Percentiles rank a stretch among this genome's conserved stretches.
These are phyloP conservation scores for Pseudogymnoascus sp. DNA, from an alignment of 2,329 filamentous ascomycete genomes.

Conservation along the genomic window DNA sequence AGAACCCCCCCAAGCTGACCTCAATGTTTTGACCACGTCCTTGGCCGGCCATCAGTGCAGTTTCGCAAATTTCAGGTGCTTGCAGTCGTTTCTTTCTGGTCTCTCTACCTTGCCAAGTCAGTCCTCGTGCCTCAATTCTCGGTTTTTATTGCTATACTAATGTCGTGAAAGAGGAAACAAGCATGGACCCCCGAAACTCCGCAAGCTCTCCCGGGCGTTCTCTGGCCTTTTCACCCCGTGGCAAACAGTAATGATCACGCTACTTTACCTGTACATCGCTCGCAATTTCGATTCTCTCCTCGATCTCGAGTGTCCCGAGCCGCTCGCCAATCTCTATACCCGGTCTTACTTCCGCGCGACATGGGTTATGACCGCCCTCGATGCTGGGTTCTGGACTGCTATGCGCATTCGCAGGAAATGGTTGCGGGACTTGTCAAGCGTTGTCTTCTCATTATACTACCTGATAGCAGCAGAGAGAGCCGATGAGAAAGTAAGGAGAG, in stretches of 20 bases:
- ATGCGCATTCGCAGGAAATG: slow-evolving; percentile 82
- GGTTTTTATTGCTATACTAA: slow-evolving; percentile 12
- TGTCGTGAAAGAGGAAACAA: slow-evolving; percentile 56
- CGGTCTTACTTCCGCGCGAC: slow-evolving; percentile 90
- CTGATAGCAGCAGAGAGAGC: slow-evolving; percentile 86
- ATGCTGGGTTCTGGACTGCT: slow-evolving; percentile 96
- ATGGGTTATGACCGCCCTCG: slow-evolving; percentile 89
- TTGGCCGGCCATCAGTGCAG: slow-evolving; percentile 82
- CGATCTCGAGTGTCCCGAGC: slow-evolving; percentile 84
- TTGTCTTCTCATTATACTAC: slow-evolving; percentile 84
- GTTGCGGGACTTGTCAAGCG: slow-evolving; percentile 70
- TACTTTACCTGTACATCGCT: slow-evolving; percentile 83
- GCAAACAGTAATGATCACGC: slow-evolving; percentile 79
- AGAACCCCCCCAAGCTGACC: not conserved
- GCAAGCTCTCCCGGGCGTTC: slow-evolving; percentile 61
- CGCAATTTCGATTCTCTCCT: slow-evolving; percentile 92
- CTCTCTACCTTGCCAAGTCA: slow-evolving; percentile 69
- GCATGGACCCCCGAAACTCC: slow-evolving; percentile 75
- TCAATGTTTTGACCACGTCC: slow-evolving; percentile 61
- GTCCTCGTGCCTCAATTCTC: slow-evolving; percentile 19
- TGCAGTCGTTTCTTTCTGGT: slow-evolving; percentile 86
- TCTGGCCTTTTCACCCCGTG: slow-evolving; percentile 69
- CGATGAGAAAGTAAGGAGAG: slow-evolving; percentile 91
- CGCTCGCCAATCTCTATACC: slow-evolving; percentile 87
- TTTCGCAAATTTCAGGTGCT: slow-evolving; percentile 90